phyloP scores from a whole-genome alignment of 164 flowering plant genomes.

The Pachysandra terminalis region DNA sequence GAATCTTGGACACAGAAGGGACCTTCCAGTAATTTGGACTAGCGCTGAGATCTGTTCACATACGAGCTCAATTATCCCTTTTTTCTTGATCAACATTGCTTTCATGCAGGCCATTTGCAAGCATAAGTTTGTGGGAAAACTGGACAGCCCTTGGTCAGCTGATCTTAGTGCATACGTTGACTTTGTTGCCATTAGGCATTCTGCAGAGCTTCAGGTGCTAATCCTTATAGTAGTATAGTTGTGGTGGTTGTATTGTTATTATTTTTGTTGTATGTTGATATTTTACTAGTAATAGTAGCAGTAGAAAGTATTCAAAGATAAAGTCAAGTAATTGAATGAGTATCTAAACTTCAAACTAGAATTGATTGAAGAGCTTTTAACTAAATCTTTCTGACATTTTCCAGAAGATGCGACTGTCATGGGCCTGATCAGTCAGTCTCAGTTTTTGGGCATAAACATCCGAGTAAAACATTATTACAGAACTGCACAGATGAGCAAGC shows the following conservation, averaged over 20 bases:
- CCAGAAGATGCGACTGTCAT: constrained; percentile 69
- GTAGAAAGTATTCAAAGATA: too few species aligned
- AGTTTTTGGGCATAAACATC: constrained; percentile 92
- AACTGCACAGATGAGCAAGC: constrained; percentile 93
- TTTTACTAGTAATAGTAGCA: too few species aligned
- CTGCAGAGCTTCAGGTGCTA: constrained; percentile 87
- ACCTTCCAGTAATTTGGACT: not conserved
- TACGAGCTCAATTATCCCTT: not conserved
- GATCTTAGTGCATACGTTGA: constrained; percentile 99
- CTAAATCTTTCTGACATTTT: constrained; percentile 2
- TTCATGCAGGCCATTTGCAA: constrained; percentile 78
- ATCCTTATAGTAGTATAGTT: constrained; percentile 2
- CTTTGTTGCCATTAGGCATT: constrained; percentile 74
- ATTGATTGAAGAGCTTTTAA: not conserved
- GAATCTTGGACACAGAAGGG: not conserved
- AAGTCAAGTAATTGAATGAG: too few species aligned
- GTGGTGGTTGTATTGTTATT: not conserved
- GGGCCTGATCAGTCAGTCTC: constrained; percentile 94
- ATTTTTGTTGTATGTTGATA: too few species aligned
- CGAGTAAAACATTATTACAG: constrained; percentile 74
- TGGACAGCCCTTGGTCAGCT: constrained; percentile 90
- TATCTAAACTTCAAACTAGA: not conserved
- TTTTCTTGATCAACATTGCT: not conserved
- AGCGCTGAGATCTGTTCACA: not conserved
- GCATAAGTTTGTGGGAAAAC: constrained; percentile 84